These are phyloP conservation scores for Mycogone perniciosa DNA, from an alignment of 2,329 filamentous ascomycete genomes.

Conservation along the genomic window DNA sequence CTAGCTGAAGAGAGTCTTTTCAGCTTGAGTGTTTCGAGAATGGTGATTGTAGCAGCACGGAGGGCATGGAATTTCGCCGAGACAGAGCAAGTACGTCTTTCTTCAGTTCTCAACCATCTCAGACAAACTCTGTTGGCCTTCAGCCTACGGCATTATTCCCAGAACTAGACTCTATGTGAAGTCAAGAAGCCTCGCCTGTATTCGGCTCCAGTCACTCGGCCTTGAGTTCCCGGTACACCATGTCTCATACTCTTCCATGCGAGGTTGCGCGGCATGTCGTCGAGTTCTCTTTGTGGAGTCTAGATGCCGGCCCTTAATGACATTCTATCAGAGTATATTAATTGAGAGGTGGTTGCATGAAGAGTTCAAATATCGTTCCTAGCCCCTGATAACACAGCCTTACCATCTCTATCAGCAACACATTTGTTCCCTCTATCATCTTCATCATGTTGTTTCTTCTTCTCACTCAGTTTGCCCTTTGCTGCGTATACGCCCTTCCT, in stretches of 20 bases:
- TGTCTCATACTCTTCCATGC: conserved; percentile 4
- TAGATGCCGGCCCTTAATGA: background rate
- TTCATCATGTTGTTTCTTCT: conserved; percentile 8
- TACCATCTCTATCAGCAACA: background rate
- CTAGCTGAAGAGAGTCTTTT: background rate
- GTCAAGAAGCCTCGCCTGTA: background rate
- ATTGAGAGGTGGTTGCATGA: background rate
- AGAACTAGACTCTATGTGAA: background rate
- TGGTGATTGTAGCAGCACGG: background rate
- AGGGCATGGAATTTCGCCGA: background rate
- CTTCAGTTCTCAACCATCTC: background rate
- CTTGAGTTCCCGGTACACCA: conserved; percentile 6
- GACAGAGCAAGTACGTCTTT: background rate
- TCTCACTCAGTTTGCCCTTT: background rate
- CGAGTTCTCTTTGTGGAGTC: background rate
- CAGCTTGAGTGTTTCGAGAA: background rate
- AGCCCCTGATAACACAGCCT: no score
- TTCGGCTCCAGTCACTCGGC: conserved; percentile 1
- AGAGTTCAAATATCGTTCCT: no score
- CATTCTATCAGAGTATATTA: background rate
- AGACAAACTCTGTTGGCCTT: no score
- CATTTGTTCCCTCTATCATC: conserved; percentile 1
- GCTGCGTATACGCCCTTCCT: conserved; percentile 8
- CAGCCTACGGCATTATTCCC: background rate
- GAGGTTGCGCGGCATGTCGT: background rate